Evolutionary conservation across 2,329 filamentous ascomycete species (phyloP).

Genomic region (Talaromyces marneffei): DNA sequence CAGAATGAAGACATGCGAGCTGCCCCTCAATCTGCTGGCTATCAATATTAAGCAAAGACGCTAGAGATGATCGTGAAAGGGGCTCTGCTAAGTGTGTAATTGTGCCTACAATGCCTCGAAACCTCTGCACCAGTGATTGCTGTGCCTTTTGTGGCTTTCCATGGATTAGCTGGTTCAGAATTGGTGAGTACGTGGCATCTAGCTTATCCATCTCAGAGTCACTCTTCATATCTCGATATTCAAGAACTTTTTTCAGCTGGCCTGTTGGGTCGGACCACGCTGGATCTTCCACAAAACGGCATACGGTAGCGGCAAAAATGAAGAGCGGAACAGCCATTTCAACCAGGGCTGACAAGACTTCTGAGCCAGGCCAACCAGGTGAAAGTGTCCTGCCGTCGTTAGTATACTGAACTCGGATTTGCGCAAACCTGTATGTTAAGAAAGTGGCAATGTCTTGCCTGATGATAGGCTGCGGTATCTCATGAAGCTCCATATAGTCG

Average conservation of each 20-base stretch:
- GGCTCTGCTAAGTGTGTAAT: neutral
- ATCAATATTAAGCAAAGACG: no score
- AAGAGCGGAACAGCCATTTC: neutral
- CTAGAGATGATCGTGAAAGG: constrained; percentile 17
- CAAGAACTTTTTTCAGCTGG: no score
- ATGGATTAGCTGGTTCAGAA: constrained; percentile 22
- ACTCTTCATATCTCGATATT: constrained; percentile 9
- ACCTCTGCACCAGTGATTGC: neutral
- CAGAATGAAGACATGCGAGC: no score
- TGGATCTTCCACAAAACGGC: constrained; percentile 21
- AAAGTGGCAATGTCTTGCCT: neutral
- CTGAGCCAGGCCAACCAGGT: neutral
- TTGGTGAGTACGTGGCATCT: constrained; percentile 23
- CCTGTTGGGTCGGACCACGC: no score
- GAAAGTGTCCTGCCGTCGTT: neutral
- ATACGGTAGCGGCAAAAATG: constrained; percentile 14
- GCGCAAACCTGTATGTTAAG: constrained; percentile 20
- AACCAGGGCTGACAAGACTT: neutral
- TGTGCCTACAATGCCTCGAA: neutral
- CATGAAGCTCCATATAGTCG: neutral
- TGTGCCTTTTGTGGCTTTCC: neutral
- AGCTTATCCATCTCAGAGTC: constrained; percentile 23
- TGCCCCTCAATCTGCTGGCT: no score
- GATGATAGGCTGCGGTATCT: neutral
- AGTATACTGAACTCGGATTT: no score